These are phyloP conservation scores for Nakazawaea holstii DNA, from an alignment of 805 yeast species.

Conservation along the genomic window DNA sequence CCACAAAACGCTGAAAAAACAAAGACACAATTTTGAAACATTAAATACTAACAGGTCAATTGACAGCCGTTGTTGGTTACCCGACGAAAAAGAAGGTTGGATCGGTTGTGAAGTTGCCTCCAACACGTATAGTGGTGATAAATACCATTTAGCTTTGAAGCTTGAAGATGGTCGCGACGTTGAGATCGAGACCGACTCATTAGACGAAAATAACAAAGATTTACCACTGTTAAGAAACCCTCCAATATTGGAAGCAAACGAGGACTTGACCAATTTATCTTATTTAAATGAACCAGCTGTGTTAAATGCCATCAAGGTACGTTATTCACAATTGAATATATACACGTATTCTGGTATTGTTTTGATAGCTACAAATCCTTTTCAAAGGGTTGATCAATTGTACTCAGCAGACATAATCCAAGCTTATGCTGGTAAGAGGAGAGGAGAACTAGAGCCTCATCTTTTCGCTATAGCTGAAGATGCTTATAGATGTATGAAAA, in stretches of 20 bases:
- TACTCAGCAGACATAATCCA: conserved; percentile 91
- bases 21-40: not conserved
- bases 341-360: conserved; percentile 97
- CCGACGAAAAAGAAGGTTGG: conserved; percentile 72
- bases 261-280: conserved; percentile 87
- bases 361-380: conserved; percentile 93
- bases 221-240: conserved; percentile 87
- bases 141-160: conserved; percentile 44
- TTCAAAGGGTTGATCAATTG: conserved; percentile 84
- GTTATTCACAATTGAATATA: conserved; percentile 85
- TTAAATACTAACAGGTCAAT: not conserved
- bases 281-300: conserved; percentile 96
- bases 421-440: conserved; percentile 85
- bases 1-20: not conserved
- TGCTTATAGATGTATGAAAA: conserved; percentile 91
- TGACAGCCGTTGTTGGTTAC: conserved; percentile 75
- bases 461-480: conserved; percentile 97
- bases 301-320: conserved; percentile 82
- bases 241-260: conserved; percentile 86
- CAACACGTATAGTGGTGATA: conserved; percentile 34
- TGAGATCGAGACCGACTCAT: conserved; percentile 39
- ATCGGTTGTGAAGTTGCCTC: conserved; percentile 57
- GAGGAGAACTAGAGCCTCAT: conserved; percentile 97
- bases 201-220: conserved; percentile 48
- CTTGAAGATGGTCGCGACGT: conserved; percentile 46